A percentile compares a stretch with the other conserved stretches of the same genome.
These are phyloP conservation scores for Ophiosphaerella herpotricha DNA, from an alignment of 2,329 filamentous ascomycete species.

Conservation along the genomic window DNA sequence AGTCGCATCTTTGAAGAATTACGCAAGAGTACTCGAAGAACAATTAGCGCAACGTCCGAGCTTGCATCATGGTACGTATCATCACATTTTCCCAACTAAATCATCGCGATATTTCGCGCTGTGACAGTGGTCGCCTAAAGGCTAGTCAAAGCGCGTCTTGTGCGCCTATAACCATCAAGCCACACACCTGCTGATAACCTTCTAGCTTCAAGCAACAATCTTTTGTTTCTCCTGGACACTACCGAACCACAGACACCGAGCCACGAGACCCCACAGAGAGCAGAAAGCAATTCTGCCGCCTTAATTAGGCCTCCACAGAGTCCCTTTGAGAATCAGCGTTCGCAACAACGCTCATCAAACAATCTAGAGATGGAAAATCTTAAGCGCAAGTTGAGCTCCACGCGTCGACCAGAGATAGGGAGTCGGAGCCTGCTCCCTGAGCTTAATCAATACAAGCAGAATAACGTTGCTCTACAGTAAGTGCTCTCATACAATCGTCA, in stretches of 20 bases:
- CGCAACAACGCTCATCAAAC: conserved; percentile 22
- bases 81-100: neutral
- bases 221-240: conserved; percentile 31
- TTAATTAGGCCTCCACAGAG: conserved; percentile 26
- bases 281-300: conserved; percentile 24
- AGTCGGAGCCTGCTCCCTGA: conserved; percentile 43
- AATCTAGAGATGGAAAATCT: conserved; percentile 45
- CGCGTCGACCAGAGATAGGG: conserved; percentile 38
- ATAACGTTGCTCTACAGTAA: conserved; percentile 37
- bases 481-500: neutral
- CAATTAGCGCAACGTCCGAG: conserved; percentile 31
- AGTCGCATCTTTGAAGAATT: conserved; percentile 45
- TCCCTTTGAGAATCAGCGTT: conserved; percentile 32
- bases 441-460: conserved; percentile 45
- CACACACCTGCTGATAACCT: conserved; percentile 17
- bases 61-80: conserved; percentile 37
- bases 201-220: conserved; percentile 35
- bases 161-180: conserved; percentile 13
- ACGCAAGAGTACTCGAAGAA: conserved; percentile 46
- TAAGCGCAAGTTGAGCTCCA: conserved; percentile 45
- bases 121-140: neutral
- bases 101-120: conserved; percentile 3
- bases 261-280: conserved; percentile 21
- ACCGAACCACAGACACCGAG: conserved; percentile 27
- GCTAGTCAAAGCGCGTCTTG: conserved; percentile 1